These are phyloP conservation scores for Noccaea caerulescens DNA, from an alignment of 345 rosid genomes.

Conservation along the genomic window DNA sequence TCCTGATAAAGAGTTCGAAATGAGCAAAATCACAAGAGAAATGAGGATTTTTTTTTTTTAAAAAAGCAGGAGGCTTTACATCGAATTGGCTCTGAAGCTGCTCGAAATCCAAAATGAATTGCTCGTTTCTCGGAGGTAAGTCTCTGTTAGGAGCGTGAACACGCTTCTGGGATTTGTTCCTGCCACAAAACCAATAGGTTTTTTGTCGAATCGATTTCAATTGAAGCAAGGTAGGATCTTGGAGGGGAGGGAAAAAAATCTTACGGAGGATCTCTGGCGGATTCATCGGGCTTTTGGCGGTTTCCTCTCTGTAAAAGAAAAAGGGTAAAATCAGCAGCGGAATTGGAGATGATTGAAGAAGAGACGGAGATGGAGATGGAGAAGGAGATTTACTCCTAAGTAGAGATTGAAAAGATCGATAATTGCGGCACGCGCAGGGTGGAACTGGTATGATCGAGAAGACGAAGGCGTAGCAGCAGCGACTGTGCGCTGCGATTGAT, in stretches of 20 bases:
- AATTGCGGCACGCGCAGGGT: conserved; percentile 76
- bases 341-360: neutral
- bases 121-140: conserved; percentile 90
- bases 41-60: too few species aligned
- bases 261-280: conserved; percentile 81
- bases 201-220: neutral
- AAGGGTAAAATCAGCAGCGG: neutral
- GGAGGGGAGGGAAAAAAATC: conserved; percentile 21
- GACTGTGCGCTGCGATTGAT: conserved; percentile 70
- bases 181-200: conserved; percentile 35
- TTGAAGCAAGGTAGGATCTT: neutral
- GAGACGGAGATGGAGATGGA: neutral
- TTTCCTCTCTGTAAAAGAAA: conserved; percentile 59
- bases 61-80: conserved; percentile 48
- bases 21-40: conserved; percentile 24
- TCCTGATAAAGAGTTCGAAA: conserved; percentile 57
- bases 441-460: conserved; percentile 72
- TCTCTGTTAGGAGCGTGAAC: conserved; percentile 81
- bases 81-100: conserved; percentile 75
- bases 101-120: conserved; percentile 83
- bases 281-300: conserved; percentile 74
- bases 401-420: conserved; percentile 88
- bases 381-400: conserved; percentile 60
- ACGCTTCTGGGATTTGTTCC: conserved; percentile 92
- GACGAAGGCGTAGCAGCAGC: conserved; percentile 53